A percentile compares a stretch with the other conserved stretches of the same genome.
Evolutionary conservation across 1,139 yeast genomes (phyloP).

Genomic region (Candida neerlandica): DNA sequence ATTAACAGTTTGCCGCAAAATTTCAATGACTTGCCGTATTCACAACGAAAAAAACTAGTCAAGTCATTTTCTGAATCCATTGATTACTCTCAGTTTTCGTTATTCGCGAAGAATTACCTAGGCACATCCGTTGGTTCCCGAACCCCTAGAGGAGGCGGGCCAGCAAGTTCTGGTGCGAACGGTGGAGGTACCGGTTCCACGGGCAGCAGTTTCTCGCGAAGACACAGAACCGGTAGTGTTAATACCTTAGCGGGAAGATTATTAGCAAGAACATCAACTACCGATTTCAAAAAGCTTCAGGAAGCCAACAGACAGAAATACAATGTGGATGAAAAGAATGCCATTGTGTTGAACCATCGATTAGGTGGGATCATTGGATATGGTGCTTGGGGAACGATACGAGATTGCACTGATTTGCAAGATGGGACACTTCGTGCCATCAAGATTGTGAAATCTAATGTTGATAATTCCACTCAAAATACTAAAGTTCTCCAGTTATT

Average conservation of each 20-base stretch:
- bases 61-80: constrained; percentile 57
- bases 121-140: constrained; percentile 22
- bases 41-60: constrained; percentile 63
- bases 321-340: constrained; percentile 63
- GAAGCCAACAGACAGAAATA: constrained; percentile 27
- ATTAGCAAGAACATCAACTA: constrained; percentile 41
- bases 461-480: constrained; percentile 28
- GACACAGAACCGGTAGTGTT: constrained; percentile 34
- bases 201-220: constrained; percentile 30
- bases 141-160: constrained; percentile 21
- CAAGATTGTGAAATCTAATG: constrained; percentile 66
- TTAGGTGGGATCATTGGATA: constrained; percentile 81
- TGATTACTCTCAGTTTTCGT: constrained; percentile 51
- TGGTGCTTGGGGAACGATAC: constrained; percentile 92
- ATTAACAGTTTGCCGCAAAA: constrained; percentile 56
- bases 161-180: constrained; percentile 7
- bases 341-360: constrained; percentile 57
- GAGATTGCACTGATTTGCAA: constrained; percentile 56
- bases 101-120: constrained; percentile 40
- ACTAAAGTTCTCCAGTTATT: constrained; percentile 52
- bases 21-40: constrained; percentile 66
- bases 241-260: constrained; percentile 49
- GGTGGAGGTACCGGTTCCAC: constrained; percentile 21
- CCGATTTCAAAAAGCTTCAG: constrained; percentile 36
- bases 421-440: constrained; percentile 63